phyloP scores from a whole-genome alignment of 805 yeast genomes.

The Danielia reshetovae region DNA sequence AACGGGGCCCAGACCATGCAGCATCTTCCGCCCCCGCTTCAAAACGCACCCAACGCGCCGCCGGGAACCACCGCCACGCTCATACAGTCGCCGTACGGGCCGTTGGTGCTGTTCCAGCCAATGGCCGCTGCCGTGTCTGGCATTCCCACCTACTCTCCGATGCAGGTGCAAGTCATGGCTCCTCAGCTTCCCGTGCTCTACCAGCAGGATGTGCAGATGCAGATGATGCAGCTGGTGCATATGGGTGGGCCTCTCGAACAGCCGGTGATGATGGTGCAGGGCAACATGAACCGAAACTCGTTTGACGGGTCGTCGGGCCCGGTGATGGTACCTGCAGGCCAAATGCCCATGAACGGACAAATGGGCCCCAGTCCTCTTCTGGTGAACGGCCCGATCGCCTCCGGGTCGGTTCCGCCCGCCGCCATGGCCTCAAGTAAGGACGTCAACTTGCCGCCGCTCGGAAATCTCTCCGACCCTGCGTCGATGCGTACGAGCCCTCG shows the following conservation, averaged over 20 bases:
- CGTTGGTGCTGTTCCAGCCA: conserved; percentile 6
- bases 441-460: background rate
- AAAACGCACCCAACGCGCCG: background rate
- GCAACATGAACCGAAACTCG: too few relatives aligned
- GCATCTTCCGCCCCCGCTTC: background rate
- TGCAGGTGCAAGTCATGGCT: conserved; percentile 1
- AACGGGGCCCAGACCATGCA: background rate
- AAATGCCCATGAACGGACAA: too few relatives aligned
- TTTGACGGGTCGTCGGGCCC: background rate
- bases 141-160: background rate
- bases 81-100: conserved; percentile 5
- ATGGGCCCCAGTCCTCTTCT: background rate
- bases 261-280: conserved; percentile 1
- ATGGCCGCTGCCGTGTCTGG: background rate
- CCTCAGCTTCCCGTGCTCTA: background rate
- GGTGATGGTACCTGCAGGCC: too few relatives aligned
- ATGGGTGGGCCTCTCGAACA: background rate
- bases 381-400: background rate
- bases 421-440: background rate
- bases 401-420: background rate
- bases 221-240: background rate
- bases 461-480: background rate
- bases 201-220: background rate
- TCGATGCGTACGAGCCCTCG: background rate
- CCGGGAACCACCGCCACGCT: background rate